Conservation (phyloP, 2,329 filamentous ascomycete species). For the Colletotrichum sp. region DNA sequence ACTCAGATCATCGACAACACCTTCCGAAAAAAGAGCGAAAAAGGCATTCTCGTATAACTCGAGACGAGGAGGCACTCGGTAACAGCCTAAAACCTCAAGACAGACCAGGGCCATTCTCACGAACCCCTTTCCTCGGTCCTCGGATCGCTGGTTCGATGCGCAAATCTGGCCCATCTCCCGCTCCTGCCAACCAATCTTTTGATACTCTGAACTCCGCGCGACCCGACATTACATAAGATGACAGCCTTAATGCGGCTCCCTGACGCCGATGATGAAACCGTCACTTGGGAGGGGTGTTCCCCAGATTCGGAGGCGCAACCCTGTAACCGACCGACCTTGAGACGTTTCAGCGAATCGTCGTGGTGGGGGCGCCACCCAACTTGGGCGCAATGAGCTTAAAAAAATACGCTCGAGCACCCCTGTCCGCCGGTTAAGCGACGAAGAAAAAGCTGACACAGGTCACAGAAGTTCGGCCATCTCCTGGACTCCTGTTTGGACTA, state of each 20-base stretch:
- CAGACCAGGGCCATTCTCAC: not conserved
- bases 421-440: not conserved
- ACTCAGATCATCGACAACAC: not conserved
- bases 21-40: not conserved
- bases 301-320: conserved; percentile 8
- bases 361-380: not conserved
- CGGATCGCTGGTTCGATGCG: conserved; percentile 1
- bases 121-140: not conserved
- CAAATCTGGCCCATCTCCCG: conserved; percentile 9
- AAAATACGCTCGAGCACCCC: not conserved
- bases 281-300: not conserved
- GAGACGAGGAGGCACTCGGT: not conserved
- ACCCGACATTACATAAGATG: not conserved
- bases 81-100: not conserved
- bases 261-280: conserved; percentile 1
- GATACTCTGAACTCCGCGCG: not conserved
- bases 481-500: conserved; percentile 11
- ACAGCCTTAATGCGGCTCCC: conserved; percentile 1
- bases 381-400: not conserved
- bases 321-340: conserved; percentile 10
- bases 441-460: not conserved
- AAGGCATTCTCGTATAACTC: not conserved
- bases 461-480: not conserved
- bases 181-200: conserved; percentile 10
- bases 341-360: conserved; percentile 18